Percentiles rank a stretch among this genome's conserved stretches.
phyloP scores from a whole-genome alignment of 2,329 filamentous ascomycete species.

The Neophaeococcomyces mojaviensis region DNA sequence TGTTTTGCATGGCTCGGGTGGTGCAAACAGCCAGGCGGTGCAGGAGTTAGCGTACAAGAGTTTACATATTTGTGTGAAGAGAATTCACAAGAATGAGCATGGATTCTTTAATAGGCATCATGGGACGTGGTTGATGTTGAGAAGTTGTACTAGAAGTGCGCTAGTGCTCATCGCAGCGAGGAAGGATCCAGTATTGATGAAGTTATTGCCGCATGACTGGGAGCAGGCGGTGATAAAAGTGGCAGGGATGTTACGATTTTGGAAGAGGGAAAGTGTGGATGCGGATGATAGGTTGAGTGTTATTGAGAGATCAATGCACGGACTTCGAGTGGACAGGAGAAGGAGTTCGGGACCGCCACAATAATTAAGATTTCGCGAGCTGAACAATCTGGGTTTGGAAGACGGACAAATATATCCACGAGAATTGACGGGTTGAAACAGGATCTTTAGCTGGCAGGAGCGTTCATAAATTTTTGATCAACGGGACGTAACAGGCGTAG shows the following conservation, averaged over 20 bases:
- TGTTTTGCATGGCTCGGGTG: constrained; percentile 25
- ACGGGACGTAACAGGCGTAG: too few relatives aligned
- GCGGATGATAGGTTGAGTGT: constrained; percentile 23
- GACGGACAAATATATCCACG: too few relatives aligned
- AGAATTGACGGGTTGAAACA: too few relatives aligned
- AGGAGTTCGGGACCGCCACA: neutral
- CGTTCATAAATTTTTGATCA: too few relatives aligned
- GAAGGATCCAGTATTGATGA: constrained; percentile 29
- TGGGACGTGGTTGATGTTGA: constrained; percentile 30
- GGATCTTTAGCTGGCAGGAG: too few relatives aligned
- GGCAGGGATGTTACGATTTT: constrained; percentile 25
- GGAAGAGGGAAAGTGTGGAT: constrained; percentile 25
- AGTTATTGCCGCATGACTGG: constrained; percentile 27
- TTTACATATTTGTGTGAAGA: constrained; percentile 26
- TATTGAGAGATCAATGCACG: constrained; percentile 12
- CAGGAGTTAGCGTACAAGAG: constrained; percentile 26
- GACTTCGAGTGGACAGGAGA: neutral
- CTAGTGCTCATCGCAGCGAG: constrained; percentile 26
- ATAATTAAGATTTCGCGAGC: too few relatives aligned
- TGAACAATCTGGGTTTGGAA: too few relatives aligned
- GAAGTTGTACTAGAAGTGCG: constrained; percentile 28
- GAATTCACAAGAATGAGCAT: constrained; percentile 28
- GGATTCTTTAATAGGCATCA: constrained; percentile 30
- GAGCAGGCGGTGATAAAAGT: constrained; percentile 23
- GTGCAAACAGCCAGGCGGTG: constrained; percentile 18